Base-by-base conservation (phyloP, 1,284 basidiomycete genomes). In the Hemileia vastatrix region DNA sequence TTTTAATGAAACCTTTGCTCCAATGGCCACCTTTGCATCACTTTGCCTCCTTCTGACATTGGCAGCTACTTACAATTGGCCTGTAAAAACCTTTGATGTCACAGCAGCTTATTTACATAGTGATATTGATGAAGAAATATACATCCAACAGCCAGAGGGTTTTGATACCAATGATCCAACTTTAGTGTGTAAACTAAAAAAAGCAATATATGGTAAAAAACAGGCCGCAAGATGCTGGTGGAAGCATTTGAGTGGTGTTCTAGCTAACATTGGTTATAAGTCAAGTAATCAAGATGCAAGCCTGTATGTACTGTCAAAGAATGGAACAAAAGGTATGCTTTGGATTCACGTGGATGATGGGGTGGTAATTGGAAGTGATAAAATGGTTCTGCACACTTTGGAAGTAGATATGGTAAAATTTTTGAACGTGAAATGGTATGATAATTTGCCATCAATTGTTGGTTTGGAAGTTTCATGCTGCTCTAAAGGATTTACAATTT, bases 341-440 rank as follows among this genome's bases (percentile, higher is more conserved):
- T 52, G 50, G 50, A 21, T 52, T 6, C 50, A 52, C 23, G 50
- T 52, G 6, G 50, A 52, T 31, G 50, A 52, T 31, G 50, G 50
- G n/a, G 27, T 52, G 6, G 50, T 52, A 4, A 27, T 52, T 31
- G 33, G 50, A n/a, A 52, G 33, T 15, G n/a, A 52, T n/a, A 27
- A 52, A n/a, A n/a, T n/a, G n/a, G n/a, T n/a, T n/a, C n/a, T n/a
- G n/a, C n/a, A n/a, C n/a, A n/a, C n/a, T n/a, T n/a, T n/a, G n/a
- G n/a, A n/a, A n/a, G n/a, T n/a, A n/a, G n/a, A n/a, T n/a, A n/a
- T n/a, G n/a, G n/a, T n/a, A n/a, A n/a, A n/a, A n/a, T n/a, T n/a
- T n/a, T n/a, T n/a, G n/a, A n/a, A n/a, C n/a, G n/a, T n/a, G n/a
- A n/a, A n/a, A n/a, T n/a, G n/a, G n/a, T n/a, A n/a, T n/a, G n/a